Base-by-base conservation (phyloP, 2,329 filamentous ascomycete genomes). In the Aquanectria penicillioides region DNA sequence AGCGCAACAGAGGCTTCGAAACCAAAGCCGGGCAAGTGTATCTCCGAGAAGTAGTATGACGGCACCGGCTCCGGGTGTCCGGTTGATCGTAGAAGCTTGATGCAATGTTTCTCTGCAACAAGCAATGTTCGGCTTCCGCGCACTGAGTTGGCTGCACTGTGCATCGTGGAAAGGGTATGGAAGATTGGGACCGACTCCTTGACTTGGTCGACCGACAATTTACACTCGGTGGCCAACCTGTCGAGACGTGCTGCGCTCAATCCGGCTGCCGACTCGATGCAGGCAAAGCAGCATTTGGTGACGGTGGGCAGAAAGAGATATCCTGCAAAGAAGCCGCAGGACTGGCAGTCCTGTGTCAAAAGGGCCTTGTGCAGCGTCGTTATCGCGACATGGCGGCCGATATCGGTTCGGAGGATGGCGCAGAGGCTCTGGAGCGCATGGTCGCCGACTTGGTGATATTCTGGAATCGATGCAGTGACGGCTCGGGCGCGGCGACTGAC, bases 161-260 rank as follows among this genome's bases (percentile, higher is more conserved):
- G 34, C 22, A 31, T 52, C 9, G 48, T 41, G 5, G 41, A 38
- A 15, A 58, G 28, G 5, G 55, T 53, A 18, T 53, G 48, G 17
- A 58, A 48, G 48, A 58, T 18, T 10, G 55, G 55, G 18, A 53
- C 26, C 15, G 15, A 22, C 25, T 33, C 28, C 36, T 40, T 38
- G 17, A 58, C 48, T 34, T 58, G 34, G 10, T 48, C 55, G 17
- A 13, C 28, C 4, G 55, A 41, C 22, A 52, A 13, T n/a, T 11
- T 6, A 22, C 33, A 31, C 18, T 52, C 48, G 20, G 22, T 48
- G 13, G 15, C 12, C 34, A 58, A 26, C 22, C 53, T 58, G 23
- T 58, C 55, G 3, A 58, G 41, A 25, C 48, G 55, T n/a, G 55
- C 55, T 9, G 48, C 48, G 10, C 55, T 58, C 48, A 58, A 53